Conservation (phyloP, 2,329 filamentous ascomycete genomes). For the Beauveria scarabaeidicola region DNA sequence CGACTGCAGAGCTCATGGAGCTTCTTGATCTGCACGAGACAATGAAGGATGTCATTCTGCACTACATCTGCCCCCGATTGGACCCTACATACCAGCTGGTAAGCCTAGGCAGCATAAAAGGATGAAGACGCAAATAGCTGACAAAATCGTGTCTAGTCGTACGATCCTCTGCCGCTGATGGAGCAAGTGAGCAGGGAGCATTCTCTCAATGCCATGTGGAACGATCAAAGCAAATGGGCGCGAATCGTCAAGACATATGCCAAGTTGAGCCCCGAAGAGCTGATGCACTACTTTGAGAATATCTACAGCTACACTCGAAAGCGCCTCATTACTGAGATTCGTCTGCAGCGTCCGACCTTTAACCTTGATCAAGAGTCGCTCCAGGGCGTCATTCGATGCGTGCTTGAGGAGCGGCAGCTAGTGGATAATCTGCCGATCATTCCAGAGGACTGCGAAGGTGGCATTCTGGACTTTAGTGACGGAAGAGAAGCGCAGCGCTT, state of each 20-base stretch:
- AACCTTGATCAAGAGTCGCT: conserved; percentile 38
- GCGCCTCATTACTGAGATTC: conserved; percentile 35
- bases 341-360: conserved; percentile 32
- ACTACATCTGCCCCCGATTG: conserved; percentile 38
- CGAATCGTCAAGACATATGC: conserved; percentile 36
- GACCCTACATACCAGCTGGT: conserved; percentile 29
- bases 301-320: conserved; percentile 37
- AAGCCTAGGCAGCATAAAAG: conserved; percentile 13
- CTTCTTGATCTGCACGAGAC: conserved; percentile 37
- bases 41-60: conserved; percentile 34
- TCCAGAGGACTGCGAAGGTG: conserved; percentile 27
- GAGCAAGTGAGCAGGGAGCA: conserved; percentile 20
- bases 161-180: conserved; percentile 16
- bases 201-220: conserved; percentile 27
- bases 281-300: conserved; percentile 41
- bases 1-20: conserved; percentile 36
- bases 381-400: conserved; percentile 29
- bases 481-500: conserved; percentile 26
- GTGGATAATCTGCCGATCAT: conserved; percentile 23
- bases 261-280: conserved; percentile 41
- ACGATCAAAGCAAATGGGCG: conserved; percentile 28
- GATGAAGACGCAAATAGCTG: background rate
- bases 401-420: conserved; percentile 30
- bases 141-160: conserved; percentile 7
- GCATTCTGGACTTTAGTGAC: conserved; percentile 34